Base-by-base conservation (phyloP, 441 rosid species). In the Manihot esculenta region DNA sequence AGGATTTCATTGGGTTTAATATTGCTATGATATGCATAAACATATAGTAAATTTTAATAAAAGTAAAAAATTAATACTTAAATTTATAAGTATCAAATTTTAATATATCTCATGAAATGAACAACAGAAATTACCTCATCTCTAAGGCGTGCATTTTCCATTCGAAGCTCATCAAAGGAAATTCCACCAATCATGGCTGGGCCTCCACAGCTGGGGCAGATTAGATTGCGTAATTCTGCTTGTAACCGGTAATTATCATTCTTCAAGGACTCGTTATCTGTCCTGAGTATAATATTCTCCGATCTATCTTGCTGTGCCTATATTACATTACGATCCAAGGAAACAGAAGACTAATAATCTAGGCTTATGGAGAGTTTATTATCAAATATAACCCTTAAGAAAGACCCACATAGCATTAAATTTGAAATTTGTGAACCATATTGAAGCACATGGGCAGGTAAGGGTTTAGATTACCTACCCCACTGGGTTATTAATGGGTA, bases 301-400 rank as follows among this genome's bases (percentile, higher is more conserved):
- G 88, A 10, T 62, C 97, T 84, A 75, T 90, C 99, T 79, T 94
- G 99, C 64, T 91, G 97, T 61, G 97, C 97, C 99, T 94, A 62
- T 26, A 23, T n/a, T 26, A 11, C 21, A 26, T 13, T 24, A 42
- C 10, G 35, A 18, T 11, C 18, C 18, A 27, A 62, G 5, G 5
- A 17, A 50, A 20, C 7, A 35, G 17, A 18, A 10, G 10, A 67
- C 41, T 35, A 5, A 35, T 35, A 35, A 35, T 2, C 41, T 35
- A 66, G 0, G 24, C 21, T 42, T 45, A 6, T 13, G 47, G 13
- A 30, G 2, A 30, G 2, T 8, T 15, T 26, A 18, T 75, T 45
- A 62, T 64, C 56, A 26, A 26, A 11, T 41, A 35, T 55, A 66
- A 24, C 71, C 62, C 44, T 49, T 70, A 53, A 63, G 30, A 35